Percentiles rank a stretch among this genome's conserved stretches.
Conservation (phyloP, 495 filamentous ascomycete species). For the Patellaria atrata region DNA sequence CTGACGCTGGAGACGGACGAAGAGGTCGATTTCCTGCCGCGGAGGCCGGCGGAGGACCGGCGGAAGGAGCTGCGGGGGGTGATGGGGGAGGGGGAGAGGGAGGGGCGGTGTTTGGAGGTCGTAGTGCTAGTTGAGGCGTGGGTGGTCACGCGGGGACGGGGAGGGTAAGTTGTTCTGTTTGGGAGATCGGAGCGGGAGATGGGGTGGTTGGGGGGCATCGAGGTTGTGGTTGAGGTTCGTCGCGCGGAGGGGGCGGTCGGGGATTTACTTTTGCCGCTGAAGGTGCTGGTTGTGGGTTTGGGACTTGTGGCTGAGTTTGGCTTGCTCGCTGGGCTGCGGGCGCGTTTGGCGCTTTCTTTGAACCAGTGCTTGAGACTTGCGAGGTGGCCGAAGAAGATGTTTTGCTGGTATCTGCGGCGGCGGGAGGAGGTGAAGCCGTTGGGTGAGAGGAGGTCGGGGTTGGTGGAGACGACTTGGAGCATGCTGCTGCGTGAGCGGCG, state of each 20-base stretch:
- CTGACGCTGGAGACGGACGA: constrained; percentile 89
- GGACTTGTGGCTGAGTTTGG: constrained; percentile 37
- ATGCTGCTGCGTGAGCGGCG: constrained; percentile 60
- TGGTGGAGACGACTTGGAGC: constrained; percentile 63
- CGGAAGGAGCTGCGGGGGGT: constrained; percentile 78
- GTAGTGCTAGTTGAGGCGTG: constrained; percentile 34
- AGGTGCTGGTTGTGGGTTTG: constrained; percentile 14
- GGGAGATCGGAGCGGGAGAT: constrained; percentile 19
- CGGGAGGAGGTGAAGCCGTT: constrained; percentile 39
- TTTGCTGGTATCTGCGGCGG: constrained; percentile 48
- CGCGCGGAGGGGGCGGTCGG: too few species aligned
- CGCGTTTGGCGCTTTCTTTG: constrained; percentile 59
- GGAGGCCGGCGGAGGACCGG: constrained; percentile 56
- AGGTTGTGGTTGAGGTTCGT: too few species aligned
- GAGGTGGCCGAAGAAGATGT: constrained; percentile 62
- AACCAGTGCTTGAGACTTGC: constrained; percentile 84
- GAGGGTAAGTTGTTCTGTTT: constrained; percentile 18
- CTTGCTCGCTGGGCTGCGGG: constrained; percentile 58
- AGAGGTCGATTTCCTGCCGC: constrained; percentile 90
- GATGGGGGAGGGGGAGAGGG: constrained; percentile 75
- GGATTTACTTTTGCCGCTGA: constrained; percentile 13
- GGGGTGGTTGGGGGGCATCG: constrained; percentile 10
- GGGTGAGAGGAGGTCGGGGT: constrained; percentile 45
- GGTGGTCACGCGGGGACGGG: constrained; percentile 20
- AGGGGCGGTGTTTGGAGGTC: constrained; percentile 61